phyloP scores from a whole-genome alignment of 192 early-diverging fungal genomes.

The Linnemannia elongata region DNA sequence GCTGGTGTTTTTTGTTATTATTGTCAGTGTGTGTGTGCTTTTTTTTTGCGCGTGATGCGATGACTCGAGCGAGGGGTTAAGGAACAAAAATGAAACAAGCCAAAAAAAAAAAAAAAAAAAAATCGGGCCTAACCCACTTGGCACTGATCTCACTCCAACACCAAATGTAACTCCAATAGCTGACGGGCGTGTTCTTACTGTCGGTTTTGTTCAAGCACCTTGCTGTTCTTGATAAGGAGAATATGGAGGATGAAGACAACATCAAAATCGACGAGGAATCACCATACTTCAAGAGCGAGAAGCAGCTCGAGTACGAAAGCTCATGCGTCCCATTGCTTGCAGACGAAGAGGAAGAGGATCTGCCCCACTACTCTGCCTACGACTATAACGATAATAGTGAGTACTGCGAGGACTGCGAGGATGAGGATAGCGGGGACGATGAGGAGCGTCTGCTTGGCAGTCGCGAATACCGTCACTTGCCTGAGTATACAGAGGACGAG shows the following conservation, averaged over 20 bases:
- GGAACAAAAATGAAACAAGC: background rate
- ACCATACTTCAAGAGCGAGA: constrained; percentile 34
- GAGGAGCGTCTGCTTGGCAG: constrained; percentile 4
- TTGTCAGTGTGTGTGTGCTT: background rate
- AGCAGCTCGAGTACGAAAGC: constrained; percentile 42
- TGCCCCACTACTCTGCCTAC: constrained; percentile 24
- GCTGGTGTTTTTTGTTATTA: no score
- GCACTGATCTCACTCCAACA: background rate
- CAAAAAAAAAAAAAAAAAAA: background rate
- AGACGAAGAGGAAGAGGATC: constrained; percentile 22
- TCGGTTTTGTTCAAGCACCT: constrained; percentile 47
- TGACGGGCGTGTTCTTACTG: constrained; percentile 43
- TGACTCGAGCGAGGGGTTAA: background rate
- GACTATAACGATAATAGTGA: constrained; percentile 14
- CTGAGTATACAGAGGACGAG: constrained; percentile 34
- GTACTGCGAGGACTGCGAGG: background rate
- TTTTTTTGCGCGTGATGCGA: background rate
- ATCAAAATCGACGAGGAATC: constrained; percentile 30
- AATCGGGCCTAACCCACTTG: background rate
- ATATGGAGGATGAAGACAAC: constrained; percentile 8
- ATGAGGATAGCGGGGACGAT: constrained; percentile 18
- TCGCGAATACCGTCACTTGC: constrained; percentile 2
- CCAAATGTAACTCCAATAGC: constrained; percentile 1
- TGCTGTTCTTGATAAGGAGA: constrained; percentile 11
- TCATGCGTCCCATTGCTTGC: constrained; percentile 26